A percentile compares a stretch with the other conserved stretches of the same genome.
Conservation (phyloP, 164 flowering plant genomes). For the Euptelea pleiosperma region DNA sequence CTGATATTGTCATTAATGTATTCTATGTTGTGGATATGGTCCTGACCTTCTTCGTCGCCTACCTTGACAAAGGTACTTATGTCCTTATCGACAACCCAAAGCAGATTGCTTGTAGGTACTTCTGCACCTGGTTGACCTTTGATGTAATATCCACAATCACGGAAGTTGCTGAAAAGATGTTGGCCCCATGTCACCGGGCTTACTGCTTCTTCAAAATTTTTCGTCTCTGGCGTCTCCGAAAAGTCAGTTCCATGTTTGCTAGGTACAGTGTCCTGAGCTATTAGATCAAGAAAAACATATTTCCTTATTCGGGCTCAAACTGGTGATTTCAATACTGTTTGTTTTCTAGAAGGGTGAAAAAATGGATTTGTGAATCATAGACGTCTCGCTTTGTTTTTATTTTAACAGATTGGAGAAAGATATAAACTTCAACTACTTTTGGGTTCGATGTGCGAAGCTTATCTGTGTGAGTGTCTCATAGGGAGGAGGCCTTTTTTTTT, state of each 20-base stretch:
- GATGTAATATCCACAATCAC: slow-evolving; percentile 83
- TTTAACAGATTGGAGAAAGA: slow-evolving; percentile 86
- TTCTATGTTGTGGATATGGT: slow-evolving; percentile 84
- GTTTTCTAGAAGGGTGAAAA: neutral
- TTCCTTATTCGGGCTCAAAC: no score
- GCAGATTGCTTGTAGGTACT: slow-evolving; percentile 74
- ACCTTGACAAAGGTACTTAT: slow-evolving; percentile 61
- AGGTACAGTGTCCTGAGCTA: slow-evolving; percentile 36
- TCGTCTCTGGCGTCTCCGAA: slow-evolving; percentile 95
- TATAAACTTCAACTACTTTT: slow-evolving; percentile 72
- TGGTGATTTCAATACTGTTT: neutral
- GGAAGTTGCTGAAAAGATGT: slow-evolving; percentile 57
- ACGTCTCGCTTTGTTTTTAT: neutral
- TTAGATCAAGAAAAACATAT: no score
- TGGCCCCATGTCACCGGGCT: slow-evolving; percentile 36
- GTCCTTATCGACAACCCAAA: slow-evolving; percentile 60
- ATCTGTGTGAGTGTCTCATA: slow-evolving; percentile 60
- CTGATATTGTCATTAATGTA: slow-evolving; percentile 82
- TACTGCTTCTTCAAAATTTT: slow-evolving; percentile 92
- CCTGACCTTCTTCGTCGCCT: slow-evolving; percentile 88
- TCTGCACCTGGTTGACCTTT: slow-evolving; percentile 60
- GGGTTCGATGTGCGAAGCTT: slow-evolving; percentile 85
- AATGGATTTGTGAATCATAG: slow-evolving; percentile 10
- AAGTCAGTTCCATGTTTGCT: slow-evolving; percentile 83
- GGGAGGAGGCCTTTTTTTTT: no score